Percentiles rank a stretch among this genome's conserved stretches.
These are phyloP conservation scores for Moricandia moricandioides DNA, from an alignment of 345 rosid species.

Conservation along the genomic window DNA sequence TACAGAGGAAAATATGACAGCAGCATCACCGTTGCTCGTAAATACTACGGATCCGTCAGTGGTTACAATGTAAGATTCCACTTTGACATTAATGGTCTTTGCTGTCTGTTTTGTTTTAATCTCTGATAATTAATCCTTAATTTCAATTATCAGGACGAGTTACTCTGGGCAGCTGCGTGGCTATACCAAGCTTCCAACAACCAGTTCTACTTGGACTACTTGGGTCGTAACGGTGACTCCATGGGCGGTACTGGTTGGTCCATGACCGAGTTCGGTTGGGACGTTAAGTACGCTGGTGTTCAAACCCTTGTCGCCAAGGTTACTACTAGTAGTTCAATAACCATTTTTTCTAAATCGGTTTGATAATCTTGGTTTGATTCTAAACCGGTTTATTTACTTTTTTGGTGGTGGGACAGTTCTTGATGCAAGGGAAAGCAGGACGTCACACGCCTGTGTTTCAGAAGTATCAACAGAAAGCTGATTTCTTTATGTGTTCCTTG, in stretches of 20 bases:
- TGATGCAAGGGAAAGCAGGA: slow-evolving; percentile 92
- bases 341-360: slow-evolving; percentile 14
- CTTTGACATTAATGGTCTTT: neutral
- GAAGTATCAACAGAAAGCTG: slow-evolving; percentile 80
- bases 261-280: slow-evolving; percentile 98
- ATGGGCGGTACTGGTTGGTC: slow-evolving; percentile 93
- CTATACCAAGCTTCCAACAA: slow-evolving; percentile 78
- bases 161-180: slow-evolving; percentile 99
- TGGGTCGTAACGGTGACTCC: slow-evolving; percentile 73
- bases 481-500: slow-evolving; percentile 84
- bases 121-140: neutral
- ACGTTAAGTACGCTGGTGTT: slow-evolving; percentile 40
- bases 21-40: slow-evolving; percentile 79
- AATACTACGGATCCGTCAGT: slow-evolving; percentile 80
- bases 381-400: slow-evolving; percentile 1
- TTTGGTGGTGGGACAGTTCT: slow-evolving; percentile 45
- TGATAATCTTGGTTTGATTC: neutral
- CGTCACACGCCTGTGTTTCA: slow-evolving; percentile 60
- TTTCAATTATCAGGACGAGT: slow-evolving; percentile 59
- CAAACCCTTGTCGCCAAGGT: slow-evolving; percentile 91
- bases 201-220: slow-evolving; percentile 70
- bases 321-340: neutral
- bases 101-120: neutral
- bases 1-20: slow-evolving; percentile 95
- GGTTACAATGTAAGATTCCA: slow-evolving; percentile 70